Conservation (phyloP, 2,329 filamentous ascomycete genomes). For the Fonsecaea multimorphosa region DNA sequence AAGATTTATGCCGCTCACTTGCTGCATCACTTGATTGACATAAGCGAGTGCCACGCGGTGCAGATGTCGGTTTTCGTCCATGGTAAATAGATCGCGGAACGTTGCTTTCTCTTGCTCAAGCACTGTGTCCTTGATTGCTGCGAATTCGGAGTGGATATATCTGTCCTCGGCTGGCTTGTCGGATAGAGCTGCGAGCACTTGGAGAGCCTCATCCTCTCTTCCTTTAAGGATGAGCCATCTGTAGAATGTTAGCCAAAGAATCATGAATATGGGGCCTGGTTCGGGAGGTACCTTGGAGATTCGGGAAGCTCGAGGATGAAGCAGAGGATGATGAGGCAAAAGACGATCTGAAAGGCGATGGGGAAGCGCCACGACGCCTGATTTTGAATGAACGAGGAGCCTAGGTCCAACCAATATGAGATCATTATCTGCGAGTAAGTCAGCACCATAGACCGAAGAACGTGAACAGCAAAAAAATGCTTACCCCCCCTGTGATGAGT, state of each 20-base stretch:
- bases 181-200: constrained; percentile 59
- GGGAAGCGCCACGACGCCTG: constrained; percentile 30
- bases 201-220: constrained; percentile 50
- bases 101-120: constrained; percentile 58
- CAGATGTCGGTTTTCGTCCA: constrained; percentile 62
- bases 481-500: constrained; percentile 37
- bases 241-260: constrained; percentile 40
- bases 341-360: constrained; percentile 41
- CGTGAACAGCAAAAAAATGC: not conserved
- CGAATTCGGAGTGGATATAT: constrained; percentile 55
- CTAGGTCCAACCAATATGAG: constrained; percentile 26
- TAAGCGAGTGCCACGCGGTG: constrained; percentile 63
- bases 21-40: constrained; percentile 63
- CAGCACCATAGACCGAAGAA: not conserved
- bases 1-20: constrained; percentile 48
- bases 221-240: constrained; percentile 41
- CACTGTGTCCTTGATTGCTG: constrained; percentile 61
- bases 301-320: constrained; percentile 51
- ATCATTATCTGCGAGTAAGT: constrained; percentile 7
- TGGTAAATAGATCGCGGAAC: constrained; percentile 65
- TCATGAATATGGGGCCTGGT: constrained; percentile 41
- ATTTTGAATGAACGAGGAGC: not conserved
- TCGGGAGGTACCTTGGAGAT: constrained; percentile 51
- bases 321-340: constrained; percentile 51
- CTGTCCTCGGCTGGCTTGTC: constrained; percentile 55